Base-by-base conservation (phyloP, 2,329 filamentous ascomycete species). In the Gremmenia infestans region DNA sequence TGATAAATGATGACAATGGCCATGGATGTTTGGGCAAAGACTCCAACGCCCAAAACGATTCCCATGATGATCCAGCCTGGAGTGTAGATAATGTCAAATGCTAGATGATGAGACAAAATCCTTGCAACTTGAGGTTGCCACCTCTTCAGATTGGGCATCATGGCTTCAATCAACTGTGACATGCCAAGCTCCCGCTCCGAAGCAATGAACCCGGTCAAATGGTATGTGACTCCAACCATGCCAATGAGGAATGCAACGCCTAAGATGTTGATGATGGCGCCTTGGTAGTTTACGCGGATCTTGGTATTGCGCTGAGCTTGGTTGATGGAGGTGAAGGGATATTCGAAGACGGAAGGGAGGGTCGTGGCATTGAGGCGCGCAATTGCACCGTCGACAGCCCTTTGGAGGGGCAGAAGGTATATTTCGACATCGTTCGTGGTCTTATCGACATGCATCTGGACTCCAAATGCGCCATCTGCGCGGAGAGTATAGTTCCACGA, bases 401-500 rank as follows among this genome's bases (percentile, higher is more conserved):
- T 82, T 70, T 96, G 91, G 22, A 96, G 75, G 1, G 91, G 92
- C 17, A 95, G 74, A 40, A 88, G 72, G 65, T 92, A 96, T 19
- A 93, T 76, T 71, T 96, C 80, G 48, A 82, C 83, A 68, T 90
- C 87, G 67, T 96, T 96, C 61, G 79, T 78, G 46, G 78, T 71
- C n/a, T 76, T 75, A 36, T 85, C 76, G 32, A 87, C 81, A 60
- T 86, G 78, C 58, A 95, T 84, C 53, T 79, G 81, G 7, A 72
- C 70, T 19, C 86, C 85, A 55, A 96, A 77, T 0, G 83, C 78
- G 37, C 86, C 86, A 68, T 96, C 92, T 2, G 85, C 85, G 55
- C 89, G 79, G 25, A 96, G 77, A 0, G 89, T 92, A 68, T 96
- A 97, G 72, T 94, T 95, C 92, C 92, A 96, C 46, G 81, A 72